Evolutionary conservation across 2,329 filamentous ascomycete species (phyloP).

Genomic region (Exserohilum turcica): DNA sequence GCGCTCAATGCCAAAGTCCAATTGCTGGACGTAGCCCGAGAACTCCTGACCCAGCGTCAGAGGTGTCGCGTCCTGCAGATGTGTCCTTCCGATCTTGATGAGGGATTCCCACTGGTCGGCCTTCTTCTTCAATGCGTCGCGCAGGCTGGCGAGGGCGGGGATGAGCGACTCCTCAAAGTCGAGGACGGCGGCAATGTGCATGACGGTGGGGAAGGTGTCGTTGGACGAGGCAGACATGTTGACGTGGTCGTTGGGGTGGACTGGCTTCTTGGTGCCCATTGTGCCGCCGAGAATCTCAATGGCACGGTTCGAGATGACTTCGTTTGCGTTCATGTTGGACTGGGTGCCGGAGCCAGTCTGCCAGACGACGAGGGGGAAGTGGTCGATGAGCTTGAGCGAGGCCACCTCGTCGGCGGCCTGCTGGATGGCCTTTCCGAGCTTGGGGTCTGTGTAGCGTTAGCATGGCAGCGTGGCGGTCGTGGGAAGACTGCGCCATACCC

Average conservation of each 20-base stretch:
- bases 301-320: constrained; percentile 98
- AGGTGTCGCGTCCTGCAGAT: constrained; percentile 96
- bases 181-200: constrained; percentile 97
- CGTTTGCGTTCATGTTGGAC: constrained; percentile 99
- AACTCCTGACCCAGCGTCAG: constrained; percentile 96
- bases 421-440: constrained; percentile 89
- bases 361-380: constrained; percentile 99
- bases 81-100: constrained; percentile 98
- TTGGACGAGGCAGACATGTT: constrained; percentile 99
- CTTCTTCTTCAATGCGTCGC: constrained; percentile 84
- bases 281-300: constrained; percentile 95
- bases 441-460: constrained; percentile 67
- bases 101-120: constrained; percentile 87
- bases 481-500: constrained; percentile 56
- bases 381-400: constrained; percentile 88
- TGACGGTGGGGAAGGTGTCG: constrained; percentile 98
- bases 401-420: constrained; percentile 93
- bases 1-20: constrained; percentile 87
- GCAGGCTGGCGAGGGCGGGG: constrained; percentile 80
- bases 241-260: constrained; percentile 99
- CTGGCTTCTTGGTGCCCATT: constrained; percentile 97
- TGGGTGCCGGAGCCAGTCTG: constrained; percentile 98
- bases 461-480: neutral
- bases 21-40: constrained; percentile 93
- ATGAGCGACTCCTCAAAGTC: constrained; percentile 87